phyloP scores from a whole-genome alignment of 176 grass and related monocot genomes.

The Ensete glaucum region DNA sequence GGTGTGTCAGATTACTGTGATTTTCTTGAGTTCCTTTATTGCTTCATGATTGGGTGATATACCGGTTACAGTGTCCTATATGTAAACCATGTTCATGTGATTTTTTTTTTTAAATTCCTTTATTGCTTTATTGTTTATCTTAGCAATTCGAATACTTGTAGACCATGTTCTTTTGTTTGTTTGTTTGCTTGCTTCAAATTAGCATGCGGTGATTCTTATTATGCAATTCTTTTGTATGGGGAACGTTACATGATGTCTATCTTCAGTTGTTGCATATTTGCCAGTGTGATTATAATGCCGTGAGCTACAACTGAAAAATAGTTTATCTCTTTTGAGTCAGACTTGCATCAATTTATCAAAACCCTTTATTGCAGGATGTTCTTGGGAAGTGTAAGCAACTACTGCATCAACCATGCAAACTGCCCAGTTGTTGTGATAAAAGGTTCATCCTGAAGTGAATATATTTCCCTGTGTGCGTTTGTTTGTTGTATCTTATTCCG shows the following conservation, averaged over 20 bases:
- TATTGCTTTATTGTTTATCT: too few relatives aligned
- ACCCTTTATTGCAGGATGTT: constrained; percentile 48
- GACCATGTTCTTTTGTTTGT: background rate
- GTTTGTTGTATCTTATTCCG: constrained; percentile 7
- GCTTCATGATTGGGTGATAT: too few relatives aligned
- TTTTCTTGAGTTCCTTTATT: too few relatives aligned
- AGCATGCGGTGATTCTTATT: background rate
- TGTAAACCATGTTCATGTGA: too few relatives aligned
- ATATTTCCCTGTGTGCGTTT: constrained; percentile 5
- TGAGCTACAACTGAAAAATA: background rate
- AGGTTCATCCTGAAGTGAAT: constrained; percentile 28
- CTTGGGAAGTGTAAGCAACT: constrained; percentile 77
- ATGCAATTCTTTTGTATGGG: background rate
- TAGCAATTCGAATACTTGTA: background rate
- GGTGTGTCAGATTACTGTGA: too few relatives aligned
- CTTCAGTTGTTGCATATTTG: background rate
- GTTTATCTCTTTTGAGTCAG: background rate
- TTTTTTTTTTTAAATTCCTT: too few relatives aligned
- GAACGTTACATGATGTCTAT: background rate
- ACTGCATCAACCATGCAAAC: constrained; percentile 59
- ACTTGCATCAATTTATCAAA: too few relatives aligned
- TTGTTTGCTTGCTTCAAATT: background rate
- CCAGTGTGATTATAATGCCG: background rate
- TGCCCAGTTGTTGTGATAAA: constrained; percentile 66
- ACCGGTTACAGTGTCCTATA: too few relatives aligned